Conservation (phyloP, 208 protist species). For the Polymyxa betae region DNA sequence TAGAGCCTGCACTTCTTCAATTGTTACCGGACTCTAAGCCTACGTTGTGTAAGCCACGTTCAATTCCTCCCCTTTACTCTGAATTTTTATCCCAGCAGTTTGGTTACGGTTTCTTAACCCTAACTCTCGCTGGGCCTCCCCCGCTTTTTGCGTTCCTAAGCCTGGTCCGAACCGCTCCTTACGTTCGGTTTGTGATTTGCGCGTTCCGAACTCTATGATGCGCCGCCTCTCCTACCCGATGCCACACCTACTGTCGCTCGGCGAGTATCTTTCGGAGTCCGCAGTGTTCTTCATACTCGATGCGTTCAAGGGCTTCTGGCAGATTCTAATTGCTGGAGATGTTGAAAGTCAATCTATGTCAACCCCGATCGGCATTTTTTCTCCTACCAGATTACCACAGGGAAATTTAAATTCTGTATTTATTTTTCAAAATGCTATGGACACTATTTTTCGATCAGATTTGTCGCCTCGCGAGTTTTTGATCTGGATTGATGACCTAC, state of each 20-base stretch:
- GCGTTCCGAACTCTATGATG: not conserved
- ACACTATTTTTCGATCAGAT: not conserved
- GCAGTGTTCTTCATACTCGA: not conserved
- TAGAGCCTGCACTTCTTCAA: too few species aligned
- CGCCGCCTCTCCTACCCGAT: not conserved
- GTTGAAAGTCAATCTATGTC: not conserved
- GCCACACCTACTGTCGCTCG: not conserved
- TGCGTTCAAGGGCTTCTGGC: conserved; percentile 42
- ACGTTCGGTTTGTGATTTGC: conserved; percentile 2
- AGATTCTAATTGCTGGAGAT: conserved; percentile 34
- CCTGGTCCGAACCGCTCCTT: not conserved
- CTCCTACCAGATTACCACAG: not conserved
- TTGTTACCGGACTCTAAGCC: too few species aligned
- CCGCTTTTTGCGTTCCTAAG: not conserved
- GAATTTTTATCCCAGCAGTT: not conserved
- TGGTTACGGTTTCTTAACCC: not conserved
- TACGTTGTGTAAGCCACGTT: not conserved
- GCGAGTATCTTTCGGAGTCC: not conserved
- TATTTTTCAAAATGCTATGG: not conserved
- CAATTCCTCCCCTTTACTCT: not conserved
- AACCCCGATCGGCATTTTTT: not conserved
- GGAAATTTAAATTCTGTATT: not conserved
- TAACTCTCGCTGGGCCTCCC: not conserved
- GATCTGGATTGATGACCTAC: conserved; percentile 21
- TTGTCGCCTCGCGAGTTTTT: not conserved